Evolutionary conservation across 305 asterid species (phyloP), one percentile per base, ranked within the genome.

Genomic region (Fraxinus sp.): DNA sequence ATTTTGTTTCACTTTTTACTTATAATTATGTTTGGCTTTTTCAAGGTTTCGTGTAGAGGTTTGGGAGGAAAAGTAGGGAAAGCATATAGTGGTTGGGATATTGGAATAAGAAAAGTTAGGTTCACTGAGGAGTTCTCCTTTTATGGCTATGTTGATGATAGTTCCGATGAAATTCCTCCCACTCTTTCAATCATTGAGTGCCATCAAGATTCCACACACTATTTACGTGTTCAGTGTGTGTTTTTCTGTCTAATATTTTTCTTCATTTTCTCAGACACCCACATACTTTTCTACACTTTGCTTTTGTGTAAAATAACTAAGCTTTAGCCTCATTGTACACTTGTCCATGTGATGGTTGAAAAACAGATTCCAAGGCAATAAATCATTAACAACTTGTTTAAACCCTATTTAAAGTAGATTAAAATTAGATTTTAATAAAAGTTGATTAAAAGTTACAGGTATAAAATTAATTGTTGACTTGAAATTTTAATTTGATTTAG

Each of bases 51-150:
- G 66, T 89, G 97, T 30, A 85, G 92, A 83, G 95, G 94, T 80
- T 79, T 93, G 87, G 98, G 97, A 22, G 98, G 98, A 8, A 88
- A 86, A 82, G 93, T 94, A 76, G 93, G 83, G 30, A 91, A 91
- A 72, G 85, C 97, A 0, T 28, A 7, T 9, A 90, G 80, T 66
- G 98, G 98, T 3, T 93, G 98, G 98, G 98, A 94, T 24, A 79
- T 94, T 86, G 97, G 98, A 64, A 87, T 94, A 71, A 88, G 94
- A 20, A 86, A 90, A 79, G 87, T 94, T 81, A 89, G 74, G 22
- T 75, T 94, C 20, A 77, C 86, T 1, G 85, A 87, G 35, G 90
- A 89, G 22, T 81, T 89, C 86, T 85, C 87, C 73, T 82, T 90
- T 2, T 83, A 72, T 77, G 82, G 79, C 20, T 87, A 85, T 24